Percentiles rank a stretch among this genome's conserved stretches.
These are phyloP conservation scores for Volvox carteri DNA, from an alignment of 163 green algal genomes.

Conservation along the genomic window DNA sequence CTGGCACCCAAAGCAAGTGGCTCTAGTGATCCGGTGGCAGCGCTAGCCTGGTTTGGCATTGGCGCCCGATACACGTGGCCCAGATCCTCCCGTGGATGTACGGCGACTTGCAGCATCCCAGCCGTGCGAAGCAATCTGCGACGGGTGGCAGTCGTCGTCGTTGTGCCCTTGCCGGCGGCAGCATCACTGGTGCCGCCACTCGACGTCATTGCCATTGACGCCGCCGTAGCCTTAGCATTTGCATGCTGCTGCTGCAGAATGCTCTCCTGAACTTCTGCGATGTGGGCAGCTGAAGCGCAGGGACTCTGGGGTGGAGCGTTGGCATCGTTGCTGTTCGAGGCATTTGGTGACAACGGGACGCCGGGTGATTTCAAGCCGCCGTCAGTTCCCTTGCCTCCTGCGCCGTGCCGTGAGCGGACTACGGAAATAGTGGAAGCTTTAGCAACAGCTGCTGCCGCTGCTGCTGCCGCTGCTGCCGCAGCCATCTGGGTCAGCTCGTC, in stretches of 20 bases:
- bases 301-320: neutral
- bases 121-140: conserved; percentile 20
- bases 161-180: neutral
- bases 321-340: neutral
- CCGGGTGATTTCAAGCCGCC: neutral
- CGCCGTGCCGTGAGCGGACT: neutral
- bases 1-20: neutral
- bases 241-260: conserved; percentile 3
- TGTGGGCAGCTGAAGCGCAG: neutral
- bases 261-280: neutral
- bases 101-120: conserved; percentile 17
- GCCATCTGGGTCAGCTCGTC: conserved; percentile 29
- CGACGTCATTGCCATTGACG: neutral
- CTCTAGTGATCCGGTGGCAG: neutral
- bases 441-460: conserved; percentile 33
- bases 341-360: no score
- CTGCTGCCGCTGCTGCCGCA: conserved; percentile 28
- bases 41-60: neutral
- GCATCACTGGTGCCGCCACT: neutral
- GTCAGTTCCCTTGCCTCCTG: neutral
- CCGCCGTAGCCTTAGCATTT: neutral
- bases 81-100: conserved; percentile 21
- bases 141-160: neutral
- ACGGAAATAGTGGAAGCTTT: conserved; percentile 47
- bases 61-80: neutral